Evolutionary conservation across 225 moss, liverwort and hornwort genomes (phyloP).

Genomic region (Takakia lepidozioides): DNA sequence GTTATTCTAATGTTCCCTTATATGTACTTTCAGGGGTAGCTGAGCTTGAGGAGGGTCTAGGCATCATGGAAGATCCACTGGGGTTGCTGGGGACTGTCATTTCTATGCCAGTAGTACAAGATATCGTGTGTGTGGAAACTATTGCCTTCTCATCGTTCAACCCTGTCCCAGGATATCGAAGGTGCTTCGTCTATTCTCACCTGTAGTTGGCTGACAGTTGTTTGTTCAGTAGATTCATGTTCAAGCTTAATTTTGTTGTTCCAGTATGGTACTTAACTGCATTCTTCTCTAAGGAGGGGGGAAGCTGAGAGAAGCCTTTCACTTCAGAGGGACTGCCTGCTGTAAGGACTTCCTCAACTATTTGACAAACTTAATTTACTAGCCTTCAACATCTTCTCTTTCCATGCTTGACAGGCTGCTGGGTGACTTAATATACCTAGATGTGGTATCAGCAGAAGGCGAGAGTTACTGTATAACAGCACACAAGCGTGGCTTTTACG

Average conservation of each 20-base stretch:
- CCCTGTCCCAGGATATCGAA: constrained; percentile 84
- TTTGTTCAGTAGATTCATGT: no score
- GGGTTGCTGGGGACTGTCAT: constrained; percentile 55
- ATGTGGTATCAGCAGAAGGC: constrained; percentile 70
- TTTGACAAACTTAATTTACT: no score
- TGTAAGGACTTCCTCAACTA: no score
- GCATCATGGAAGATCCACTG: constrained; percentile 78
- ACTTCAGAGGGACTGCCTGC: no score
- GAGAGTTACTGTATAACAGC: constrained; percentile 59
- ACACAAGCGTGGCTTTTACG: constrained; percentile 57
- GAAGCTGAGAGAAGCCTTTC: no score
- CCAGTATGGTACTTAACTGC: no score
- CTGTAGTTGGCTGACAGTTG: no score
- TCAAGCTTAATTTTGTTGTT: no score
- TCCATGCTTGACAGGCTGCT: constrained; percentile 46
- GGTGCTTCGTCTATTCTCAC: no score
- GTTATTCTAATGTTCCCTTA: no score
- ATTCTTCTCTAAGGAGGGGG: no score
- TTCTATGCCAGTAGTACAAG: constrained; percentile 29
- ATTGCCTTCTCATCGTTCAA: constrained; percentile 92
- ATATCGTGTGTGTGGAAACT: constrained; percentile 58
- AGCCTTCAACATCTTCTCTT: no score
- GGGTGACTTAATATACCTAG: constrained; percentile 80
- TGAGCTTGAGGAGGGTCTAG: constrained; percentile 77
- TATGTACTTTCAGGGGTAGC: constrained; percentile 29